Evolutionary conservation across 2,329 filamentous ascomycete species (phyloP).

Genomic region (Aureobasidium uvarum): DNA sequence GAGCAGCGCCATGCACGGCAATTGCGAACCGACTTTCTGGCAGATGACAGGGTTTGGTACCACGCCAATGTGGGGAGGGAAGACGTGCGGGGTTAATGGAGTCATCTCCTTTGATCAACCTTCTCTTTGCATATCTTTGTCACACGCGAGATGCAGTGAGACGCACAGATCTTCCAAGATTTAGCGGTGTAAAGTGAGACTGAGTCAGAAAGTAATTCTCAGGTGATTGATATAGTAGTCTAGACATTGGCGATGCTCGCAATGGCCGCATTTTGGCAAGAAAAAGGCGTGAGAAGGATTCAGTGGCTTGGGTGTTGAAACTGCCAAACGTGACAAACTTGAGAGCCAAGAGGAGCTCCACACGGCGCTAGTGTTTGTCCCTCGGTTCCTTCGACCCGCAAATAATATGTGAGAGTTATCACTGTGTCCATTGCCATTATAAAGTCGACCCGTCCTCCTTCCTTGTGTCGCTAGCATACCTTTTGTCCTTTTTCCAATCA

Average conservation of each 20-base stretch:
- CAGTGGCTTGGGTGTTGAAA: background rate
- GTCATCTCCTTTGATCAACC: background rate
- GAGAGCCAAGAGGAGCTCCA: background rate
- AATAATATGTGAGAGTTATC: background rate
- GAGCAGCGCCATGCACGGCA: slow-evolving; percentile 6
- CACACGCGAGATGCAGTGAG: background rate
- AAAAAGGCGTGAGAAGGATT: background rate
- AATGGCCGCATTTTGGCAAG: background rate
- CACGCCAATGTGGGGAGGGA: background rate
- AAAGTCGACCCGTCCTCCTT: background rate
- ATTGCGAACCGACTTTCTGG: background rate
- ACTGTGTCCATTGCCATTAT: background rate
- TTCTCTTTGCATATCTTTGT: background rate
- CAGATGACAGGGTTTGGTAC: background rate
- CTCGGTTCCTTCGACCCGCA: background rate
- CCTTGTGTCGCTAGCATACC: background rate
- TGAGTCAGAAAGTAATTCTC: background rate
- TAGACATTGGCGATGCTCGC: background rate
- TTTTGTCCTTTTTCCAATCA: background rate
- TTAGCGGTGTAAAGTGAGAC: background rate
- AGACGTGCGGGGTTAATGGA: background rate
- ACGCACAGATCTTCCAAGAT: background rate
- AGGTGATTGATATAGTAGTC: background rate
- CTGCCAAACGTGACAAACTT: background rate
- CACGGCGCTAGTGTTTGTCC: background rate